These are phyloP conservation scores for Stipa capillata DNA, from an alignment of 176 grass and related monocot species.

Conservation along the genomic window DNA sequence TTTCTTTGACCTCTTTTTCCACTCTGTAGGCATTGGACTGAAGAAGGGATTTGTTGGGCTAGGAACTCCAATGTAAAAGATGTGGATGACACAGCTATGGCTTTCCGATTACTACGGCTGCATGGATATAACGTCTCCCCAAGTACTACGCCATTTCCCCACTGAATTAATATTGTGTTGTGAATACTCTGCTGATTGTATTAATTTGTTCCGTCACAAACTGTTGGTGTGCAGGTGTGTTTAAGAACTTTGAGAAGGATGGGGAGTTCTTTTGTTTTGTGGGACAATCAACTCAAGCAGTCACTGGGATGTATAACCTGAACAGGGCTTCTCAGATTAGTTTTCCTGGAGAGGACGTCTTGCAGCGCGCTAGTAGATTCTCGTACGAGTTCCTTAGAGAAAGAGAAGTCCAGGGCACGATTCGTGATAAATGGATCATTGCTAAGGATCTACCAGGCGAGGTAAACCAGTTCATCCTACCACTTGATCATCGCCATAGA, in stretches of 20 bases:
- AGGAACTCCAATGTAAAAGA: conserved; percentile 52
- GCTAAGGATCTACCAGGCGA: conserved; percentile 57
- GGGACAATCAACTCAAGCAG: conserved; percentile 71
- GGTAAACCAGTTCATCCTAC: conserved; percentile 13
- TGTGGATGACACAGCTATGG: conserved; percentile 86
- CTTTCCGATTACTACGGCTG: conserved; percentile 65
- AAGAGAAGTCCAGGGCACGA: conserved; percentile 15
- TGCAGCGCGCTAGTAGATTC: conserved; percentile 37
- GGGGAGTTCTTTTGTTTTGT: conserved; percentile 74
- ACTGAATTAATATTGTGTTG: background rate
- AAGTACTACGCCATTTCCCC: background rate
- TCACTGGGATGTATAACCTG: conserved; percentile 89
- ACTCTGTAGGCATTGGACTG: conserved; percentile 51
- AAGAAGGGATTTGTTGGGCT: conserved; percentile 85
- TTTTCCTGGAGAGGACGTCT: conserved; percentile 44
- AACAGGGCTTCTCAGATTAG: conserved; percentile 51
- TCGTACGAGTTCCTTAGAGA: conserved; percentile 33
- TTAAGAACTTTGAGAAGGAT: conserved; percentile 77
- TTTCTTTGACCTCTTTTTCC: background rate
- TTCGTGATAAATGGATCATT: conserved; percentile 67
- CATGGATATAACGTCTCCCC: conserved; percentile 73
- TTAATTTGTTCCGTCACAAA: background rate
- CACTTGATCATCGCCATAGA: background rate
- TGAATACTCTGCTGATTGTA: background rate
- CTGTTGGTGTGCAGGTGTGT: conserved; percentile 37